A percentile compares a stretch with the other conserved stretches of the same genome.
phyloP scores from a whole-genome alignment of 2,329 filamentous ascomycete genomes.

The Aspergillus felis region DNA sequence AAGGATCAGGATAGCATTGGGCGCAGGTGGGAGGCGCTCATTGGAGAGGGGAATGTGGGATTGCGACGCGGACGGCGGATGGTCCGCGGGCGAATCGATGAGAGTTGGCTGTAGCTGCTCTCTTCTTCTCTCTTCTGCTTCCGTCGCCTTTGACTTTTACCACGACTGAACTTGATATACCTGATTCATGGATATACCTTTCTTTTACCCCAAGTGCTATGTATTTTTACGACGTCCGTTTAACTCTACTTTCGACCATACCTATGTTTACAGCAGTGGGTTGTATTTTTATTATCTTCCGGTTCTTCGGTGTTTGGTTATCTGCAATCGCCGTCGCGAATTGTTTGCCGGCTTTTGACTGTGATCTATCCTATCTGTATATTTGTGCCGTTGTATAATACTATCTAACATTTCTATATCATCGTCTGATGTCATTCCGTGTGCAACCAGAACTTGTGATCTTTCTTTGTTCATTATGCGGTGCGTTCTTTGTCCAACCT shows the following conservation, averaged over 20 bases:
- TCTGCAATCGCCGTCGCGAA: background rate
- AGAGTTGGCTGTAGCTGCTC: constrained; percentile 20
- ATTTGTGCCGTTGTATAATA: background rate
- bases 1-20: constrained; percentile 39
- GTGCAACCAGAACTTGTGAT: background rate
- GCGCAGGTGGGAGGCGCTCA: constrained; percentile 40
- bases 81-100: constrained; percentile 23
- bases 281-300: constrained; percentile 3
- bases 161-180: background rate
- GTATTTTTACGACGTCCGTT: background rate
- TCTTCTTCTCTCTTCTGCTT: background rate
- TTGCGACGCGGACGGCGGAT: constrained; percentile 32
- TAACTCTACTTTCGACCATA: background rate
- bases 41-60: constrained; percentile 42
- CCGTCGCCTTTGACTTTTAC: background rate
- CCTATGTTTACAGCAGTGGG: background rate
- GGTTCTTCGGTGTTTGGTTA: background rate
- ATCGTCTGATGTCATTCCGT: background rate
- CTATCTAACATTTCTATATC: background rate
- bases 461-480: background rate
- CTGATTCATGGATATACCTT: constrained; percentile 1
- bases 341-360: constrained; percentile 1
- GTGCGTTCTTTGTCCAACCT: background rate
- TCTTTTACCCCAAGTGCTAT: background rate
- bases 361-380: constrained; percentile 2